Conservation (phyloP, 164 flowering plant species). For the Umbellularia californica region DNA sequence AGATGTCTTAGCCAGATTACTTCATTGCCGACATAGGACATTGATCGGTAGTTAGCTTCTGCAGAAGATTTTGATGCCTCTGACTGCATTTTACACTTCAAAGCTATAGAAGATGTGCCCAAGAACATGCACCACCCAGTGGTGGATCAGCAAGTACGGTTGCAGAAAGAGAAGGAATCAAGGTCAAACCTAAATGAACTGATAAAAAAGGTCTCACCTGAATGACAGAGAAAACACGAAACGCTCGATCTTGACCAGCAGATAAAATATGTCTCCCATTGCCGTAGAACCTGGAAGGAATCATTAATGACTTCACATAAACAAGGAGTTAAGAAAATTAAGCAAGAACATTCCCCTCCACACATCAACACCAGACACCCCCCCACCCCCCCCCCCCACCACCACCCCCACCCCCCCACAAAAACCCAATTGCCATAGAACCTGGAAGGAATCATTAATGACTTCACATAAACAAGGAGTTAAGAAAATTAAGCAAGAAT, state of each 20-base stretch:
- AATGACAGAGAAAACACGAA: conserved; percentile 87
- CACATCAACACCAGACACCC: too few relatives aligned
- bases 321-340: background rate
- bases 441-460: conserved; percentile 31
- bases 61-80: too few relatives aligned
- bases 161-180: background rate
- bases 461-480: background rate
- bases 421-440: conserved; percentile 88
- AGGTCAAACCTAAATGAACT: conserved; percentile 52
- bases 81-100: too few relatives aligned
- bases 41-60: too few relatives aligned
- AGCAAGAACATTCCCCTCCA: background rate
- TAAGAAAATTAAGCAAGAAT: background rate
- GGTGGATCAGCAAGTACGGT: too few relatives aligned
- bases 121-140: too few relatives aligned
- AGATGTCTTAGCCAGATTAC: too few relatives aligned
- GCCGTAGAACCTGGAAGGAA: conserved; percentile 67
- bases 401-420: too few relatives aligned
- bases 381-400: too few relatives aligned
- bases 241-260: conserved; percentile 99
- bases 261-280: conserved; percentile 93
- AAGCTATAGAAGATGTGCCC: too few relatives aligned
- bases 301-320: background rate
- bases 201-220: conserved; percentile 27
- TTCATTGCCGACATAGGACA: too few relatives aligned